Base-by-base conservation (phyloP, 2,329 filamentous ascomycete species). In the Raffaelea albimanens region DNA sequence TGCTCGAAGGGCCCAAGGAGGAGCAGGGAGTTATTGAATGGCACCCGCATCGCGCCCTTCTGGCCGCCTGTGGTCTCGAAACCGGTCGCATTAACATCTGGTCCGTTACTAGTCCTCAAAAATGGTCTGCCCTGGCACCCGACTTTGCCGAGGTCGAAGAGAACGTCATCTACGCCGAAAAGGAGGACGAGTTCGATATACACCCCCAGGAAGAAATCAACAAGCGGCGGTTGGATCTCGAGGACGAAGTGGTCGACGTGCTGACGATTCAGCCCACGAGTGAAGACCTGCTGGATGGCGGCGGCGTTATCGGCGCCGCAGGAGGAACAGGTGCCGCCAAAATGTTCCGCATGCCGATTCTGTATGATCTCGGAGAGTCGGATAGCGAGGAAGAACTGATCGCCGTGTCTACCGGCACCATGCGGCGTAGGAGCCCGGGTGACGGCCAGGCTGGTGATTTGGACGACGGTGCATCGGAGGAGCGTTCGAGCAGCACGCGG, bases 141-240 rank as follows among this genome's bases (percentile, higher is more conserved):
- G 94, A 98, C 65, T 98, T 98, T 64, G 86, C 83, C 38, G 93
- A 98, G 65, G 89, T 98, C 14, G 93, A 98, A 66, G 93, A 98
- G 66, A 98, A 98, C 57, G 89, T 95, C 20, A 88, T 97, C 63
- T 98, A 98, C 61, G 80, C 94, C 39, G 93, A 98, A 64, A 79
- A 80, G 48, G 93, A 98, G 66, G 93, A 98, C 62, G 93, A 98
- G 61, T 98, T 98, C 58, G 94, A 98, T 63, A 94, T 97, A 48
- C 93, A 97, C 61, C 89, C 89, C 0, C 84, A 91, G 49, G 91
- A 96, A 61, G 91, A 97, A 63, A 83, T 97, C 48, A 88, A 94
- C 61, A 91, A 95, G 63, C 80, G 91, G 25, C 80, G 90, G 40
- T 73, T 97, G 2, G 90, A 97, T 61, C 76, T 85, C 13, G 93